Evolutionary conservation across 768 basidiomycete genomes (phyloP).

Genomic region (Tricholoma hemisulphureum): DNA sequence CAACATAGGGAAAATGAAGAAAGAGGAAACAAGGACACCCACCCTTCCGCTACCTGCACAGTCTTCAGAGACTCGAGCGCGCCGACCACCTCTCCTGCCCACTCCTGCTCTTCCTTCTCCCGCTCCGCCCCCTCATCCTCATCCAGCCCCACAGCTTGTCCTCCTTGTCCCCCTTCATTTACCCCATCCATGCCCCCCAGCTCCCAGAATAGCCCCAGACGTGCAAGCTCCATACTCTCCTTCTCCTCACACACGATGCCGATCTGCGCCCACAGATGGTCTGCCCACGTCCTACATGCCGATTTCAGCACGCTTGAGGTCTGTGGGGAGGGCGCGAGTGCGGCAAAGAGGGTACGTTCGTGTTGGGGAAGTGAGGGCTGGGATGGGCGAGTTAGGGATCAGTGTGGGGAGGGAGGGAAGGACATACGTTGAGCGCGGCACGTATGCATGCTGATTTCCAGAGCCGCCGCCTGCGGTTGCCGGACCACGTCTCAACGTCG

Average conservation of each 20-base stretch:
- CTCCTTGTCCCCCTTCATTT: slow-evolving; percentile 31
- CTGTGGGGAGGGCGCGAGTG: slow-evolving; percentile 71
- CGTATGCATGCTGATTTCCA: slow-evolving; percentile 89
- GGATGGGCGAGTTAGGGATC: slow-evolving; percentile 35
- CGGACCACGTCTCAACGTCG: slow-evolving; percentile 58
- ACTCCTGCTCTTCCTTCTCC: slow-evolving; percentile 56
- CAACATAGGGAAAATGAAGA: background rate
- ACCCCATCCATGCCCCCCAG: slow-evolving; percentile 35
- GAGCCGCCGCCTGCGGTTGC: slow-evolving; percentile 72
- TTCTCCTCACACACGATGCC: slow-evolving; percentile 81
- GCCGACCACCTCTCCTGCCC: slow-evolving; percentile 59
- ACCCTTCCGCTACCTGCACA: slow-evolving; percentile 67
- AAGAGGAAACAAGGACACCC: slow-evolving; percentile 15
- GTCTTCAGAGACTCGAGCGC: slow-evolving; percentile 56
- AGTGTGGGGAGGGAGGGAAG: slow-evolving; percentile 34
- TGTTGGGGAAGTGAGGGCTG: background rate
- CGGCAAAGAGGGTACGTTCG: slow-evolving; percentile 83
- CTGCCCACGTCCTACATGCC: slow-evolving; percentile 88
- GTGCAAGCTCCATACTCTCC: slow-evolving; percentile 63
- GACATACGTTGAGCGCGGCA: slow-evolving; percentile 71
- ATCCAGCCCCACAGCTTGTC: slow-evolving; percentile 51
- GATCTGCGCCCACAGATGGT: slow-evolving; percentile 91
- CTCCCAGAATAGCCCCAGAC: slow-evolving; percentile 84
- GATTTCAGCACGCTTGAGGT: slow-evolving; percentile 66
- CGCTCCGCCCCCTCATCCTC: slow-evolving; percentile 55